Base-by-base conservation (phyloP, 768 basidiomycete species). In the Tephrocybe sp. region DNA sequence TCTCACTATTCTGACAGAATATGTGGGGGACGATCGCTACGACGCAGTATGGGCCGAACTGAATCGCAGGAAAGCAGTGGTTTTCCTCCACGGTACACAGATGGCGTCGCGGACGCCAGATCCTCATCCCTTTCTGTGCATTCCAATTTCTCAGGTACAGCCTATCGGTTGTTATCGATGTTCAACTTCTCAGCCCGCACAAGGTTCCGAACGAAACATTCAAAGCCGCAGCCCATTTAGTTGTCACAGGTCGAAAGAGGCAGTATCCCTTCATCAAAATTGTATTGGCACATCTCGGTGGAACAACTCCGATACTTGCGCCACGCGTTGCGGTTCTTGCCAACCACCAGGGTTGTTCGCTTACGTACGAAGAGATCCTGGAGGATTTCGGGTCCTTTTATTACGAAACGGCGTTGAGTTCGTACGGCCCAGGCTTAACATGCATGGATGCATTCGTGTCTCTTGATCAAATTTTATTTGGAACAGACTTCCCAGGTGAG, bases 171-270 rank as follows among this genome's bases (percentile, higher is more conserved):
- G 14, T 36, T 23, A 14, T 3, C 12, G 51, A 5, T 28, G 12
- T 17, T 51, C 7, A 38, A 45, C 8, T 14, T 4, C 10, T 18
- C 15, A 24, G 8, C 34, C 49, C 49, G 7, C 23, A 34, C 20
- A 32, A 90, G 88, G 86, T 88, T 0, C 88, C 88, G 6, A 85
- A 88, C 62, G 88, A 90, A 66, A 91, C 88, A 0, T 89, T 82
- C 74, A 90, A 89, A 69, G 89, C 86, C 1, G 87, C 87, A 28
- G 82, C 87, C 3, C 85, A 88, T 61, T 77, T 91, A 42, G 86
- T 90, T 40, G 82, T 90, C 20, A 79, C 85, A 0, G 85, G 86
- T 40, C 68, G 73, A 60, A 88, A 85, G 64, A 82, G 86, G 37
- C 78, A 73, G 53, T 88, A 79, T 58, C 65, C 75, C 18, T 68